Evolutionary conservation across 257 asterid species (phyloP).

Genomic region (Cinchona pubescens): DNA sequence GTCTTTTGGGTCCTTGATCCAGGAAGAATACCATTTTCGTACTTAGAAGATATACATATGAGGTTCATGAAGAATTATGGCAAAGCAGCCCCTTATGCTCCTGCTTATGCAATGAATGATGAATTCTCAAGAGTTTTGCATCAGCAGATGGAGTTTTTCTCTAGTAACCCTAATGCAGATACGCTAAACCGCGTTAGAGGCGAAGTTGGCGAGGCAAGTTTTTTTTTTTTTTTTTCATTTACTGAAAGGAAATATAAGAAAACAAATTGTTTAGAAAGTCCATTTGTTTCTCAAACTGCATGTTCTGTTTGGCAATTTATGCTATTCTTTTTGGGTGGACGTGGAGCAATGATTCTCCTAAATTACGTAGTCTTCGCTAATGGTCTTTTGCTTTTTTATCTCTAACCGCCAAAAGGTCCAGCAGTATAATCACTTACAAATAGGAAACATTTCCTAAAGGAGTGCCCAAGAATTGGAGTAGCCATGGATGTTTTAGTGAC

Average conservation of each 20-base stretch:
- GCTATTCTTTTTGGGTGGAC: neutral
- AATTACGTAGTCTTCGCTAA: neutral
- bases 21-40: constrained; percentile 95
- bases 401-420: neutral
- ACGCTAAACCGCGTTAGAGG: constrained; percentile 85
- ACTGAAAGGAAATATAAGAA: neutral
- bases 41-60: constrained; percentile 95
- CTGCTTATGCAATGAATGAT: constrained; percentile 98
- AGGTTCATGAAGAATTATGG: constrained; percentile 96
- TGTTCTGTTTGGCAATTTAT: neutral
- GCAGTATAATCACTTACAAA: neutral
- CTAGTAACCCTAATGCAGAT: constrained; percentile 93
- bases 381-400: neutral
- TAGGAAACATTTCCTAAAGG: neutral
- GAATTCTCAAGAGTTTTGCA: constrained; percentile 97
- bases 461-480: no score
- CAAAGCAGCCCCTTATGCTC: constrained; percentile 72
- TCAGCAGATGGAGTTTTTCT: constrained; percentile 98
- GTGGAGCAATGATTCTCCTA: neutral
- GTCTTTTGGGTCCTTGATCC: constrained; percentile 16
- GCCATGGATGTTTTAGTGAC: neutral
- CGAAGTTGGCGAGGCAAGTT: constrained; percentile 92
- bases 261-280: neutral
- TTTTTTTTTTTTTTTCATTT: constrained; percentile 4
- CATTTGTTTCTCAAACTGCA: neutral